A percentile compares a stretch with the other conserved stretches of the same genome.
Evolutionary conservation across 2,329 filamentous ascomycete species (phyloP).

Genomic region (Trichophyton schoenleinii): DNA sequence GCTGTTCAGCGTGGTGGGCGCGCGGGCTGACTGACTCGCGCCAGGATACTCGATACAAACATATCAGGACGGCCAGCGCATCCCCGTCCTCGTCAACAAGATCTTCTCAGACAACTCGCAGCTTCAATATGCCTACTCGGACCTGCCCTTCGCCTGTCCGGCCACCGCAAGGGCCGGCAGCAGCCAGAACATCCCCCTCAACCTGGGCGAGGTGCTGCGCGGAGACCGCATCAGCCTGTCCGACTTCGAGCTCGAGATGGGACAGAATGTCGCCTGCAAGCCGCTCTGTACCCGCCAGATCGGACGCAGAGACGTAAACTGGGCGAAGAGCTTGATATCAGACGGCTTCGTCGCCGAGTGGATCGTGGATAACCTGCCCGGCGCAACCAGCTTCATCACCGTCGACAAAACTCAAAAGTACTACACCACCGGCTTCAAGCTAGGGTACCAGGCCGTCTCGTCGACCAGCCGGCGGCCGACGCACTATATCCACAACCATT

Average conservation of each 20-base stretch:
- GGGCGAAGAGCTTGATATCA: conserved; percentile 58
- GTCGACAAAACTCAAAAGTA: conserved; percentile 76
- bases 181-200: conserved; percentile 66
- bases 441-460: conserved; percentile 61
- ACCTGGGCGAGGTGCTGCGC: conserved; percentile 74
- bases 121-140: conserved; percentile 82
- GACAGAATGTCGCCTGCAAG: conserved; percentile 58
- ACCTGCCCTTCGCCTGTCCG: conserved; percentile 76
- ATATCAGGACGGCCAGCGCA: conserved; percentile 61
- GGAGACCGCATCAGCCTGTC: conserved; percentile 77
- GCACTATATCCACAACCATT: conserved; percentile 77
- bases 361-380: conserved; percentile 86
- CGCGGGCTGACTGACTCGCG: conserved; percentile 3
- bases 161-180: conserved; percentile 59
- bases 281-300: conserved; percentile 60
- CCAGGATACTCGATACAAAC: conserved; percentile 71
- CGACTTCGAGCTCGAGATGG: conserved; percentile 70
- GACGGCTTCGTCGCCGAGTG: conserved; percentile 80
- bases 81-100: conserved; percentile 84
- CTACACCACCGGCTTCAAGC: conserved; percentile 80
- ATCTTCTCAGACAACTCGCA: conserved; percentile 81
- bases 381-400: conserved; percentile 77
- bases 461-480: conserved; percentile 46
- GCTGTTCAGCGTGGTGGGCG: conserved; percentile 6
- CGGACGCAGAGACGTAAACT: conserved; percentile 50